Evolutionary conservation across 495 filamentous ascomycete genomes (phyloP), one percentile per base, ranked within the genome.

Genomic region (Xanthoparmelia taractica): DNA sequence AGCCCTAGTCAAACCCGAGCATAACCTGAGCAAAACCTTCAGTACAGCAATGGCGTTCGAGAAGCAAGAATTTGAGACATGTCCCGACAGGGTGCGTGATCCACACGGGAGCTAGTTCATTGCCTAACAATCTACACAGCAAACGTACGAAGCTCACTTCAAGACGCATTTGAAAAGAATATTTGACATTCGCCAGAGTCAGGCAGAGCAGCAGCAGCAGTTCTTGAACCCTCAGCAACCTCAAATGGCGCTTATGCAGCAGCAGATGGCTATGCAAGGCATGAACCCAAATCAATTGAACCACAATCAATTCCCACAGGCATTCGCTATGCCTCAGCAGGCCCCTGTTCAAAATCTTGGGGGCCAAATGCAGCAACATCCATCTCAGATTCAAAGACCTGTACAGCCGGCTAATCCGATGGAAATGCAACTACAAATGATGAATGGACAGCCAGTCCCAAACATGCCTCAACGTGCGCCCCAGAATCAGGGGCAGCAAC

Each of bases 41-140:
- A 67, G 75, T 38, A 73, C 76, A 38, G 81, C 80, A n/a, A 66
- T 80, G 50, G 71, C 62, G 37, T 83, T 79, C 50, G 81, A 84
- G 64, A 68, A 72, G 36, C 77, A 76, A 56, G 73, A 77, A 15
- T 82, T 81, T 57, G 68, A 72, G n/a, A 75, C 78, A 60, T 71
- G 76, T 55, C 72, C 67, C 8, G 74, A 82, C 63, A 75, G 72
- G 69, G 80, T 82, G 61, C 40, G 73, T 71, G 45, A 57, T 31
- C 27, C 33, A 20, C 43, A 37, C 48, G 29, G 34, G 20, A n/a
- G 31, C 37, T 54, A 10, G 11, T 29, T 29, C 15, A 25, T 2
- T 29, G 10, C 23, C 55, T 63, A 31, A 63, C 29, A 40, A 27
- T 4, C 5, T 17, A 18, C 8, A 7, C 4, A 65, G 59, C 27